A percentile compares a stretch with the other conserved stretches of the same genome.
Evolutionary conservation across 305 asterid species (phyloP).

Genomic region (Withania somnifera): DNA sequence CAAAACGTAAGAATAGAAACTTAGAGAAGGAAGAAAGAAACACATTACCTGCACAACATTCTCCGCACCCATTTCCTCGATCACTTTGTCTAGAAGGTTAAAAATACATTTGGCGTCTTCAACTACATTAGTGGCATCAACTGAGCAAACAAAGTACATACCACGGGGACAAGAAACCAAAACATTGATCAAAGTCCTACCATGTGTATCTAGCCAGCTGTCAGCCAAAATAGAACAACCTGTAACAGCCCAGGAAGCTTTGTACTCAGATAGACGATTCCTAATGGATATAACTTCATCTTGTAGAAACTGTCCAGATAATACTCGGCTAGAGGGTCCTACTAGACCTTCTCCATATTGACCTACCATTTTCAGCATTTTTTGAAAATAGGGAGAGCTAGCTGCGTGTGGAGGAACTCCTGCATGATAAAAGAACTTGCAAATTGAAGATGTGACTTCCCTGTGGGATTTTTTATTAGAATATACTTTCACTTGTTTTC

Average conservation of each 20-base stretch:
- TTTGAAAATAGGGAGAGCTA: constrained; percentile 74
- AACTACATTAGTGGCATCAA: constrained; percentile 63
- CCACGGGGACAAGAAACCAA: constrained; percentile 92
- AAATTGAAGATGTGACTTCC: constrained; percentile 74
- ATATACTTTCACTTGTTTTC: constrained; percentile 38
- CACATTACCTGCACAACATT: constrained; percentile 75
- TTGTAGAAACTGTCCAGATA: constrained; percentile 65
- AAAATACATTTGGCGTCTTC: constrained; percentile 58
- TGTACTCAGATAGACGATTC: constrained; percentile 61
- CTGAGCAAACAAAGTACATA: constrained; percentile 70
- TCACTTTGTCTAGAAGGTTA: constrained; percentile 72
- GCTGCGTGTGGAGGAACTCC: constrained; percentile 84
- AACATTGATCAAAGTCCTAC: constrained; percentile 58
- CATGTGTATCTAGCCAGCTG: constrained; percentile 66
- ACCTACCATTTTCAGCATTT: constrained; percentile 74
- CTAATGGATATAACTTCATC: constrained; percentile 60
- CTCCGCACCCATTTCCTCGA: constrained; percentile 91
- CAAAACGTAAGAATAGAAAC: constrained; percentile 2
- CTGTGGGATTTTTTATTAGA: constrained; percentile 54
- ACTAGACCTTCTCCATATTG: constrained; percentile 61
- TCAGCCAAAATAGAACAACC: constrained; percentile 92
- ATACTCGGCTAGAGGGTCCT: constrained; percentile 58
- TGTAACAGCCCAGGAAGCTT: constrained; percentile 84
- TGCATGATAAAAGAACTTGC: constrained; percentile 86
- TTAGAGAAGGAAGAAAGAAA: neutral